Evolutionary conservation across 768 basidiomycete genomes (phyloP), one percentile per base, ranked within the genome.

Genomic region (Mycena galopus): DNA sequence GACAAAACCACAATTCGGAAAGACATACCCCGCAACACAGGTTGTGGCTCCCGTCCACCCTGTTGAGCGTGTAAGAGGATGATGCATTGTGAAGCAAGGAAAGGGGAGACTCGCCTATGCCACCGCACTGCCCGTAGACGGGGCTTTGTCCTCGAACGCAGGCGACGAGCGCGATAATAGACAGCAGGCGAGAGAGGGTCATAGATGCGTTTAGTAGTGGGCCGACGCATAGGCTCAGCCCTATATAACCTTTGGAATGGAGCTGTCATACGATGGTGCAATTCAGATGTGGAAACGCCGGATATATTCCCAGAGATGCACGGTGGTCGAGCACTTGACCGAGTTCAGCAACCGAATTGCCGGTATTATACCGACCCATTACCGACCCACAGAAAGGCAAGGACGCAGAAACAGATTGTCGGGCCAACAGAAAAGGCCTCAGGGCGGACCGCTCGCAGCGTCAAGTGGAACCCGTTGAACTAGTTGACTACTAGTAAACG

Each of bases 11-110:
- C 17, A 4, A 37, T 37, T 32, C 39, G 27, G 59, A 11, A 39
- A 65, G 30, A 65, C 75, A 64, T 74, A 86, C 84, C 85, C 84
- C 30, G 83, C 66, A 51, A 81, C 82, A 53, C 88, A 88, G 14
- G 82, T 81, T 8, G 85, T 86, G 23, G 81, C 29, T 56, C 87
- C 86, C 8, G 84, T 62, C 61, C 61, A 62, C 3, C 10, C 30
- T 47, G 11, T 16, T 44, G 27, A 55, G 4, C 56, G 11, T 6
- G 19, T 11, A n/a, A 2, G n/a, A 58, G 19, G 6, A 37, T n/a
- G 2, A n/a, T n/a, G 14, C 14, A 23, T 21, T 21, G 8, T 6
- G 17, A 30, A 12, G 3, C 5, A 19, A 37, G 11, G 4, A n/a
- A 58, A 11, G 32, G 0, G 10, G 11, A 58, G 4, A 37, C 57